phyloP scores from a whole-genome alignment of 257 asterid genomes.

The Primulina huaijiensis region DNA sequence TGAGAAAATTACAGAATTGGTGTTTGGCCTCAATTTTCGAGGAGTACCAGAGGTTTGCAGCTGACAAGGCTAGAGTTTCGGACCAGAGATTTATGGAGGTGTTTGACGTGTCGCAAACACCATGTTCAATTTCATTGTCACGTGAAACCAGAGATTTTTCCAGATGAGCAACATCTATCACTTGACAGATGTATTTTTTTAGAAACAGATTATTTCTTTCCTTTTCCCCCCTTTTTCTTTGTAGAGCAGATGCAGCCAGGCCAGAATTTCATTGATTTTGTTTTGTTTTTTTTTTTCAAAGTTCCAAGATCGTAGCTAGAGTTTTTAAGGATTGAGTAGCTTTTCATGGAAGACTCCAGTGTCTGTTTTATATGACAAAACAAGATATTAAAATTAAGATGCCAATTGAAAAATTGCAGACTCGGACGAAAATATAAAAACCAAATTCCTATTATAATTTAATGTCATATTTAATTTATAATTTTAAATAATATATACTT shows the following conservation, averaged over 20 bases:
- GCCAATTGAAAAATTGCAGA: neutral
- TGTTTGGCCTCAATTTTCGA: slow-evolving; percentile 74
- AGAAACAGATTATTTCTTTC: neutral
- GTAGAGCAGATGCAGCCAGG: neutral
- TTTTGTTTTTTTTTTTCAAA: neutral
- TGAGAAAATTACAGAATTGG: slow-evolving; percentile 76
- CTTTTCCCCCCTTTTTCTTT: neutral
- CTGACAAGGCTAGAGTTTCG: slow-evolving; percentile 75
- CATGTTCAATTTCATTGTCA: slow-evolving; percentile 25
- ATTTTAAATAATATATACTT: neutral
- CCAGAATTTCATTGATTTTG: neutral
- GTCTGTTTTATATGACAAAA: neutral
- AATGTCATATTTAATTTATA: too few species aligned
- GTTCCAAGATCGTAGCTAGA: neutral
- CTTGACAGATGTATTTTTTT: neutral
- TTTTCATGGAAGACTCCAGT: neutral
- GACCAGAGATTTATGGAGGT: slow-evolving; percentile 71
- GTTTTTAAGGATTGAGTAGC: neutral
- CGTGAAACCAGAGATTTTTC: slow-evolving; percentile 14
- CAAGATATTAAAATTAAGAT: neutral
- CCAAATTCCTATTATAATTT: neutral
- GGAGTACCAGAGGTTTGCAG: slow-evolving; percentile 80
- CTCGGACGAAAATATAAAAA: neutral
- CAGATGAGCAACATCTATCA: slow-evolving; percentile 1
- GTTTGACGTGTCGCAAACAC: slow-evolving; percentile 53